Evolutionary conservation across 2,329 filamentous ascomycete species (phyloP).

Genomic region (Aspergillus spinulosporus): DNA sequence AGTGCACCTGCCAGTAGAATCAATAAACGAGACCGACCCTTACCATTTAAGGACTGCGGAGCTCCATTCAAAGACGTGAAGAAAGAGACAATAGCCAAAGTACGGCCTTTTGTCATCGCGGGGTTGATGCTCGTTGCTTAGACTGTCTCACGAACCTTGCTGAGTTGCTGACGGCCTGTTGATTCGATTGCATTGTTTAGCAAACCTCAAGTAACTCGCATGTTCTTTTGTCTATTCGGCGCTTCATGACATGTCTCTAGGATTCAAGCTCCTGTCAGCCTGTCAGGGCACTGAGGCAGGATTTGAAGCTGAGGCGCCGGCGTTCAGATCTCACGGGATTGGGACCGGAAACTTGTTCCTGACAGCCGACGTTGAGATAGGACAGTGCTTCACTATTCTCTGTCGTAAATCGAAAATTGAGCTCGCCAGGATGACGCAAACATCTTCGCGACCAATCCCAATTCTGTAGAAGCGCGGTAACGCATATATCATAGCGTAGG

Average conservation of each 20-base stretch:
- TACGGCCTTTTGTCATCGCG: conserved; percentile 7
- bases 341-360: conserved; percentile 2
- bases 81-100: conserved; percentile 4
- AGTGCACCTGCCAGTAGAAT: neutral
- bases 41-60: neutral
- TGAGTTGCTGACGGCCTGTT: too few species aligned
- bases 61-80: neutral
- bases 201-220: neutral
- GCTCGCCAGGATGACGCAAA: conserved; percentile 1
- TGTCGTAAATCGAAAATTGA: neutral
- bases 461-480: conserved; percentile 2
- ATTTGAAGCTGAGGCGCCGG: neutral
- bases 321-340: conserved; percentile 3
- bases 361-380: neutral
- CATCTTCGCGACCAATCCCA: neutral
- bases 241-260: neutral
- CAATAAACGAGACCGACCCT: neutral
- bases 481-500: neutral
- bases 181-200: neutral
- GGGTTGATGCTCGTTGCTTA: conserved; percentile 1
- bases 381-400: neutral
- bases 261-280: conserved; percentile 10
- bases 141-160: neutral
- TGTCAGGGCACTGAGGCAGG: neutral
- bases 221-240: neutral